These are phyloP conservation scores for Talaromyces sp. DNA, from an alignment of 2,329 filamentous ascomycete species.

Conservation along the genomic window DNA sequence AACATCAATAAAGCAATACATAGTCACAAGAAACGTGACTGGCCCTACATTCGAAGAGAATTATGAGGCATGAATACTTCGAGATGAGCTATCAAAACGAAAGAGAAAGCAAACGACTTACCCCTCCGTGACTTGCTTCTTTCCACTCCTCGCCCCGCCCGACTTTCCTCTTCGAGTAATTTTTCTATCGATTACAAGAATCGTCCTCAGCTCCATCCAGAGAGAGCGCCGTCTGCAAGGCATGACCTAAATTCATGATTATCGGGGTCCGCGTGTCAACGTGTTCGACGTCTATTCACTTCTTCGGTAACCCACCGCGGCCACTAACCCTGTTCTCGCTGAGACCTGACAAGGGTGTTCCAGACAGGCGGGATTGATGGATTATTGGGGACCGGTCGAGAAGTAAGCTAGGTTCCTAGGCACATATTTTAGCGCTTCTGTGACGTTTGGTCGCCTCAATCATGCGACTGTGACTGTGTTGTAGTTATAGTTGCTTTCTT, in stretches of 20 bases:
- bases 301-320: not conserved
- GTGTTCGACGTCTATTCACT: constrained; percentile 2
- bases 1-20: not conserved
- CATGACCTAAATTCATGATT: not conserved
- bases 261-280: not conserved
- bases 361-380: not conserved
- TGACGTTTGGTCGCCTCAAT: too few species aligned
- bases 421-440: not conserved
- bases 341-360: constrained; percentile 1
- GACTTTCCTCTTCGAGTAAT: not conserved
- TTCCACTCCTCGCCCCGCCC: not conserved
- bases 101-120: not conserved
- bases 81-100: not conserved
- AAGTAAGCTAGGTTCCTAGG: not conserved
- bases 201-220: not conserved
- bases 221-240: not conserved
- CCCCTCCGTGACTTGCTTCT: not conserved
- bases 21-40: not conserved
- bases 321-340: not conserved
- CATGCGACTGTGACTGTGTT: not conserved
- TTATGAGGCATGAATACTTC: not conserved
- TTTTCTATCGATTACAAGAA: not conserved
- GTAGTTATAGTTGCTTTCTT: not conserved
- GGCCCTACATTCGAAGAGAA: not conserved
- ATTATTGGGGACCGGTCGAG: not conserved